Evolutionary conservation across 305 asterid species (phyloP), one percentile per base, ranked within the genome.

Genomic region (Petunia hybrid): DNA sequence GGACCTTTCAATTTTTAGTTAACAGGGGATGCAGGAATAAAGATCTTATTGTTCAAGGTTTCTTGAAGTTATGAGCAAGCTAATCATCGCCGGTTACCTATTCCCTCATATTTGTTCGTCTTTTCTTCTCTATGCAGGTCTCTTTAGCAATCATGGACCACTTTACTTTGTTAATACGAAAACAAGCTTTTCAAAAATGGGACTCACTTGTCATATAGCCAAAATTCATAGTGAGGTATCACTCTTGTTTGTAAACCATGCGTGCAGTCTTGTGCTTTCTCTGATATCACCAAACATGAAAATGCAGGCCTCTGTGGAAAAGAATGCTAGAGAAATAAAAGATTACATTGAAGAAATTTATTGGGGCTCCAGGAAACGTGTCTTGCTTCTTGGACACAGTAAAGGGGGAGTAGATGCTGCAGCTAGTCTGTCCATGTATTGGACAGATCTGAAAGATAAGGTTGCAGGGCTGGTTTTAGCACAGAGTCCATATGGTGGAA

Each of bases 61-160:
- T 36, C 64, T 48, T 51, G 12, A 51, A 46, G 45, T 51, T 73
- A 74, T 53, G 48, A 53, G 46, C 38, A 36, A 53, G 14, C 64
- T 38, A 53, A 53, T 74, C 64, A 53, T 74, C 78, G 36, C 53
- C 38, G 13, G 79, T 53, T 13, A 48, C 48, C 36, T 41, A 53
- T 74, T 1, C 38, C 64, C 48, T 53, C 64, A 56, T 6, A 36
- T 69, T 81, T 77, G 40, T 59, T 77, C 36, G 36, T 4, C 62
- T 53, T 78, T 42, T 77, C 13, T 64, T 71, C 62, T 56, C 48
- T 77, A 38, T 83, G 81, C 70, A 92, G 99, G 98, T 86, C 99
- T 96, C 81, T 94, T 96, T 88, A 96, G 98, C 93, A 96, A 96
- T 86, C 99, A 96, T 59, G 98, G 98, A 74, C 98, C 99, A 61